Evolutionary conservation across 2,329 filamentous ascomycete species (phyloP).

Genomic region (Delphinella strobiligena): DNA sequence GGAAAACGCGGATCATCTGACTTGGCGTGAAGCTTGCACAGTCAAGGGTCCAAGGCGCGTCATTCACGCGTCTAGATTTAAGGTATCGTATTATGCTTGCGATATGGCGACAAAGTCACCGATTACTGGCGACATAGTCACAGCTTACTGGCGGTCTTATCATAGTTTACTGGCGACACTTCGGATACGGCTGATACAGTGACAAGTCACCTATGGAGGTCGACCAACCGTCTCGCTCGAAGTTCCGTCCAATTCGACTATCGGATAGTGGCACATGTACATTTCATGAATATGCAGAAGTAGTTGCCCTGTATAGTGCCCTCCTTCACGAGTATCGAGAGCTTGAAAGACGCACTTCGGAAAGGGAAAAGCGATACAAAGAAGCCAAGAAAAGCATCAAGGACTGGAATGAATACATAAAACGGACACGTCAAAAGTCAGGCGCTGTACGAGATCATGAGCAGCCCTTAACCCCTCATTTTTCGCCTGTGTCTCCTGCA

Average conservation of each 20-base stretch:
- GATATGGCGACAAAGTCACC: too few species aligned
- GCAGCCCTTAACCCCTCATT: neutral
- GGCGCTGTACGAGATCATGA: neutral
- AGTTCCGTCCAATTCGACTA: too few species aligned
- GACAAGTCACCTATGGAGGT: too few species aligned
- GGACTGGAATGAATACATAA: conserved; percentile 17
- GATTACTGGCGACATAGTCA: too few species aligned
- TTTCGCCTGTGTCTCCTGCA: neutral
- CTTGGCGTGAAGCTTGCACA: too few species aligned
- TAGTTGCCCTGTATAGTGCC: conserved; percentile 19
- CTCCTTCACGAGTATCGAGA: conserved; percentile 14
- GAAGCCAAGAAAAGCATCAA: conserved; percentile 28
- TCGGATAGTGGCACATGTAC: too few species aligned
- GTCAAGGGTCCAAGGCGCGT: neutral
- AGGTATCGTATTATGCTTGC: neutral
- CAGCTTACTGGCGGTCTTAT: too few species aligned
- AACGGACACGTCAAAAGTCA: conserved; percentile 1
- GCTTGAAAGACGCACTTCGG: conserved; percentile 23
- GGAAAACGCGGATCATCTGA: too few species aligned
- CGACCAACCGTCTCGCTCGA: too few species aligned
- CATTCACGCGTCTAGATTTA: neutral
- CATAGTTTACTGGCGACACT: too few species aligned
- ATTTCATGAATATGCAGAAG: conserved; percentile 15
- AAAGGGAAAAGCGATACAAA: conserved; percentile 12
- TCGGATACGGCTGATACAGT: too few species aligned